phyloP scores from a whole-genome alignment of 1,284 basidiomycete genomes.

The Irpex sp. region DNA sequence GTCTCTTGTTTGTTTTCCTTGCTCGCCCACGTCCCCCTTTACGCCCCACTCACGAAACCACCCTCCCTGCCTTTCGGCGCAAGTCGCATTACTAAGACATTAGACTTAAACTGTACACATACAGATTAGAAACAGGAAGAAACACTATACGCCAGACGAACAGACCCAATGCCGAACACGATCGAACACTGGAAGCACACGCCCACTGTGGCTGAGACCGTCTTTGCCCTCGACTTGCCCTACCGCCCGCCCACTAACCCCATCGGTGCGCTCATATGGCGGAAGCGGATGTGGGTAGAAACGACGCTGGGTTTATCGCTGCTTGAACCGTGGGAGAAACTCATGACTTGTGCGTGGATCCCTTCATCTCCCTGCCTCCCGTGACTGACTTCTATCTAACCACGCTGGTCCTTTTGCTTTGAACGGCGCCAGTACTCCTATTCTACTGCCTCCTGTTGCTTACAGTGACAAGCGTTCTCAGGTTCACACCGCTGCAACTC shows the following conservation, averaged over 20 bases:
- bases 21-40: too few relatives aligned
- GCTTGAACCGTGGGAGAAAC: constrained; percentile 59
- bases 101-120: too few relatives aligned
- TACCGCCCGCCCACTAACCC: constrained; percentile 33
- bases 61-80: too few relatives aligned
- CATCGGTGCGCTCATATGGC: constrained; percentile 41
- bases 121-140: too few relatives aligned
- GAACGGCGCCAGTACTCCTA: constrained; percentile 24
- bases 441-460: constrained; percentile 28
- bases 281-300: constrained; percentile 46
- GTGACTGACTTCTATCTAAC: background rate
- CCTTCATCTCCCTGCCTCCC: background rate
- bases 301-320: constrained; percentile 49
- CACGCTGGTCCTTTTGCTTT: background rate
- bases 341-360: constrained; percentile 42
- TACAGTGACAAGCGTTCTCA: constrained; percentile 29
- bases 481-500: constrained; percentile 34
- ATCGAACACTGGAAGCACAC: constrained; percentile 22
- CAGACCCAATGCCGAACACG: constrained; percentile 16
- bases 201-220: constrained; percentile 18
- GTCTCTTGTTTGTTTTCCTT: too few relatives aligned
- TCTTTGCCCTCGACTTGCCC: constrained; percentile 27
- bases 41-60: too few relatives aligned
- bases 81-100: too few relatives aligned
- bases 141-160: too few relatives aligned